Evolutionary conservation across 371 early-diverging fungal species (phyloP), one percentile per base, ranked within the genome.

Genomic region (Syncephalastrum contaminatum): DNA sequence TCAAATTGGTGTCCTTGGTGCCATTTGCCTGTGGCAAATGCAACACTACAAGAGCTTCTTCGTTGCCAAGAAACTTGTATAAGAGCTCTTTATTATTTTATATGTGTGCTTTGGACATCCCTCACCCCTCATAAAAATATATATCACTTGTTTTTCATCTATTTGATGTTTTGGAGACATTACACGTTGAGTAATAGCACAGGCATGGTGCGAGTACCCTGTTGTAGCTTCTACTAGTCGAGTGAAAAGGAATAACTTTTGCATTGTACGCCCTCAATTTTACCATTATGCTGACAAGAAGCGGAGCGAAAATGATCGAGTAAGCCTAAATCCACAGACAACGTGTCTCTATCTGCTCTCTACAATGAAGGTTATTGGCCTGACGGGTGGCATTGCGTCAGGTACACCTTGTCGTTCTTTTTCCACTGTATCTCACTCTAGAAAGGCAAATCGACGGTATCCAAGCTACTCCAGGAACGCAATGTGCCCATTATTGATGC

Each of bases 311-410:
- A 30, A 30, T 30, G 36, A 30, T 30, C 36, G 10, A 10, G 36
- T 30, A 30, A 30, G 36, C 36, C 36, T 10, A 30, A 30, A 30
- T 30, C 36, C 36, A 30, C 36, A 3, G 0, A 30, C 12, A 30
- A 15, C 3, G 3, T 39, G 22, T 43, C 49, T 48, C 18, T 52
- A 45, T 48, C 36, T 44, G 21, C 12, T 40, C 24, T 22, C 20
- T 14, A 13, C 45, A 55, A 95, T 95, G 96, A 87, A 88, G 45
- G 68, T 96, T 19, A 69, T 94, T 50, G 96, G 96, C 14, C 79
- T 96, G 44, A 96, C 97, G 7, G 96, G 96, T 51, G 95, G 95
- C 36, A 96, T 96, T 48, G 89, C 93, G 15, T 90, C 95, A 41
- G 96, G 96, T 75, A 88, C 52, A 41, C 36, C 36, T 30, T 30